Conservation (phyloP, 164 flowering plant species). For the Macadamia tetraphylla region DNA sequence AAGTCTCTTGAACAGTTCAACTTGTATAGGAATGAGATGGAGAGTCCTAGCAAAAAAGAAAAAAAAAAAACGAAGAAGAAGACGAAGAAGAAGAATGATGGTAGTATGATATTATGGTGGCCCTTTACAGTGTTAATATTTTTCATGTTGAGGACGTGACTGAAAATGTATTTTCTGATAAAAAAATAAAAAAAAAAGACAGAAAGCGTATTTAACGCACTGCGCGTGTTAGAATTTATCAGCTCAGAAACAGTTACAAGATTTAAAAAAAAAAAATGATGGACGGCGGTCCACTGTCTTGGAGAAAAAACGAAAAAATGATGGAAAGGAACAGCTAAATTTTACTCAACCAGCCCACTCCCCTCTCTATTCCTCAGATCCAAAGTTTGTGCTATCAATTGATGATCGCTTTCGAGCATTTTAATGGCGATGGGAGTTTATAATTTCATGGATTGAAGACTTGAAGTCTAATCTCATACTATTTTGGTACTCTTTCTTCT, state of each 20-base stretch:
- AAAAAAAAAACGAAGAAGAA: too few relatives aligned
- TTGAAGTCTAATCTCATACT: neutral
- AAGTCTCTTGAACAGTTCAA: too few relatives aligned
- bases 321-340: neutral
- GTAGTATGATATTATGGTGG: too few relatives aligned
- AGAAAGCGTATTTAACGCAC: neutral
- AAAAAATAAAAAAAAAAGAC: too few relatives aligned
- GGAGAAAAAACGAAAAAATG: neutral
- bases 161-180: too few relatives aligned
- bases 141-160: too few relatives aligned
- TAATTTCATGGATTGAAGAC: neutral
- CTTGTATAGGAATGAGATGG: too few relatives aligned
- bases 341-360: neutral
- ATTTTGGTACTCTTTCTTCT: neutral
- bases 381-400: conserved; percentile 9
- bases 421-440: conserved; percentile 3
- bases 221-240: neutral
- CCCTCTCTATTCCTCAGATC: conserved; percentile 17
- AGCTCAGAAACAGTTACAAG: too few relatives aligned
- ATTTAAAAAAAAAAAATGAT: neutral
- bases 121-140: too few relatives aligned
- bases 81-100: too few relatives aligned
- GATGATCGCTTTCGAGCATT: neutral
- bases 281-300: neutral
- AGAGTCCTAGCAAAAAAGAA: too few relatives aligned